Percentiles rank a stretch among this genome's conserved stretches.
Evolutionary conservation across 768 basidiomycete genomes (phyloP).

Genomic region (Lactarius deliciosus): DNA sequence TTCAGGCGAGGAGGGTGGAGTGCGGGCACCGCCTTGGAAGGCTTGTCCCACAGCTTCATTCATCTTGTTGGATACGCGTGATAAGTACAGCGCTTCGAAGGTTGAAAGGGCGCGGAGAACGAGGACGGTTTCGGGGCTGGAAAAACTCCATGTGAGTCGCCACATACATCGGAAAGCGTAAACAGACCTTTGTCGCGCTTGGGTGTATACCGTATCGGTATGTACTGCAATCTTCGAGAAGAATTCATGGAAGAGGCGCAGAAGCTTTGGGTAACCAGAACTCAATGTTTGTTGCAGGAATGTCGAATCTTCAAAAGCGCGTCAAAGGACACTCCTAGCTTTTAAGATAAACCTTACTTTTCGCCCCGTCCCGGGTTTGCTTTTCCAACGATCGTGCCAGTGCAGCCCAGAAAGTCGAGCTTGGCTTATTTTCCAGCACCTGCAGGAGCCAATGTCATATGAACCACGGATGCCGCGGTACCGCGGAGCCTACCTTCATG

Average conservation of each 20-base stretch:
- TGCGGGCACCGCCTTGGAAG: constrained; percentile 66
- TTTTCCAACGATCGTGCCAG: constrained; percentile 80
- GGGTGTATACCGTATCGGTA: constrained; percentile 90
- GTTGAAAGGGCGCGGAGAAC: constrained; percentile 78
- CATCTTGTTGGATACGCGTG: constrained; percentile 77
- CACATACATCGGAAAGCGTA: constrained; percentile 6
- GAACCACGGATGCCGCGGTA: not conserved
- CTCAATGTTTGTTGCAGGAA: constrained; percentile 91
- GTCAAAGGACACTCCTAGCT: not conserved
- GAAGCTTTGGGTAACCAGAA: constrained; percentile 79
- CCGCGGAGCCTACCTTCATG: constrained; percentile 68
- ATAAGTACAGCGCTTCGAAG: constrained; percentile 87
- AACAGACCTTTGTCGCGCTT: constrained; percentile 77
- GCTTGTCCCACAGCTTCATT: constrained; percentile 81
- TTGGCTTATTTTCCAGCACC: constrained; percentile 89
- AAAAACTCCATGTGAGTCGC: not conserved
- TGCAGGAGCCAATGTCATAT: constrained; percentile 34
- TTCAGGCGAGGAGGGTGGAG: constrained; percentile 72
- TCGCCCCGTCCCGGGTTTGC: constrained; percentile 74
- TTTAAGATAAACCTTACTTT: constrained; percentile 48
- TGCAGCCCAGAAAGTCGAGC: constrained; percentile 86
- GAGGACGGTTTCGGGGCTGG: constrained; percentile 88
- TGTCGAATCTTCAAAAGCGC: constrained; percentile 59
- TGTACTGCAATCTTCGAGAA: constrained; percentile 94
- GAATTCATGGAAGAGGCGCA: constrained; percentile 95